Evolutionary conservation across 345 rosid genomes (phyloP).

Genomic region (Arabidopsis arenosa): DNA sequence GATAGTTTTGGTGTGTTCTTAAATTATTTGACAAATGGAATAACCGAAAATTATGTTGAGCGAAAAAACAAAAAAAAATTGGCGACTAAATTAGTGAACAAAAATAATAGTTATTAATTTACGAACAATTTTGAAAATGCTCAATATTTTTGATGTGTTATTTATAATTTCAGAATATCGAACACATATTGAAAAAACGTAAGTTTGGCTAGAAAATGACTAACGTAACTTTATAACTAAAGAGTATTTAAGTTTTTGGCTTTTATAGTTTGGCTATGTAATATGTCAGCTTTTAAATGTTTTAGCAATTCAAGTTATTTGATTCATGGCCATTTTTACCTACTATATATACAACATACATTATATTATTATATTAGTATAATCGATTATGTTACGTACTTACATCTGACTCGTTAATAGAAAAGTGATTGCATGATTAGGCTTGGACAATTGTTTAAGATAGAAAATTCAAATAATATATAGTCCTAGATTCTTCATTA

Average conservation of each 20-base stretch:
- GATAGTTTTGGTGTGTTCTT: not conserved
- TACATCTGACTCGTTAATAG: not conserved
- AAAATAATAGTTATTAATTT: no score
- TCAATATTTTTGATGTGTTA: no score
- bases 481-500: slow-evolving; percentile 3
- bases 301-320: not conserved
- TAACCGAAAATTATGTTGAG: not conserved
- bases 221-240: no score
- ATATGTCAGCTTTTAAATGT: not conserved
- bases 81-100: not conserved
- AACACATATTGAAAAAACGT: no score
- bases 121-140: no score
- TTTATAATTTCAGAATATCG: no score
- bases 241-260: no score
- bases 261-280: no score
- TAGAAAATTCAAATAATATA: not conserved
- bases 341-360: not conserved
- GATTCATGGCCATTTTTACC: not conserved
- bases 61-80: not conserved
- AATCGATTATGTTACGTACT: not conserved
- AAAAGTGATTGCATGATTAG: slow-evolving; percentile 18
- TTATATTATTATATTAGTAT: not conserved
- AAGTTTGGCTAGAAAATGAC: no score
- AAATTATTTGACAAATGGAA: not conserved
- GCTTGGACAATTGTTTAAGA: not conserved